Conservation (phyloP, 768 basidiomycete genomes). For the Collybia mongolica region DNA sequence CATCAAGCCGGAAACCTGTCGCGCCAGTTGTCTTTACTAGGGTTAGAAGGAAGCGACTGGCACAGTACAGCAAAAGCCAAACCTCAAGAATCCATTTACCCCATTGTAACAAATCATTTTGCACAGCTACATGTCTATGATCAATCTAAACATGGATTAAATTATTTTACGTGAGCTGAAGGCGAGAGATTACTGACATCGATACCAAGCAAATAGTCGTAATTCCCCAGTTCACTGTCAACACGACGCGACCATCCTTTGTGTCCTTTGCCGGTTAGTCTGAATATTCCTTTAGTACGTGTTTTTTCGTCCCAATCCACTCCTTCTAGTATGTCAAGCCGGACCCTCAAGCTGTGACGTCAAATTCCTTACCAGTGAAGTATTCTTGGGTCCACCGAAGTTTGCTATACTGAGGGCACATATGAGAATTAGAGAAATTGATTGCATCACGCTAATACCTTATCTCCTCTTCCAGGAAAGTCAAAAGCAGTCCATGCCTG, state of each 20-base stretch:
- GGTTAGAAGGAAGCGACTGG: conserved; percentile 1
- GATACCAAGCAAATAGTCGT: conserved; percentile 77
- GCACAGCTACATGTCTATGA: conserved; percentile 79
- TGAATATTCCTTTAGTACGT: conserved; percentile 63
- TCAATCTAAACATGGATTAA: conserved; percentile 57
- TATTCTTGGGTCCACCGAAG: conserved; percentile 77
- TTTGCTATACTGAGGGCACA: conserved; percentile 56
- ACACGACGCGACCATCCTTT: conserved; percentile 84
- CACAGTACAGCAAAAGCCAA: not conserved
- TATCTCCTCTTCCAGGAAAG: conserved; percentile 72
- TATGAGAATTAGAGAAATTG: not conserved
- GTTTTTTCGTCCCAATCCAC: conserved; percentile 82
- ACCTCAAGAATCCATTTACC: conserved; percentile 71
- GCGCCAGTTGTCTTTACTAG: conserved; percentile 59
- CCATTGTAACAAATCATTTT: conserved; percentile 74
- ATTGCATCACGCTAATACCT: conserved; percentile 41
- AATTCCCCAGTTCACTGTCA: conserved; percentile 84
- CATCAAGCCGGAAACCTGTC: conserved; percentile 82
- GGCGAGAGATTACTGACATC: conserved; percentile 46
- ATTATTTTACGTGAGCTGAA: not conserved
- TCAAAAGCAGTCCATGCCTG: conserved; percentile 88
- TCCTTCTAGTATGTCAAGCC: conserved; percentile 38
- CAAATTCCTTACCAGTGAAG: conserved; percentile 58
- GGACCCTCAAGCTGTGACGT: too few species aligned
- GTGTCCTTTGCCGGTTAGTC: conserved; percentile 63